phyloP scores from a whole-genome alignment of 208 protist genomes.

The Herpetomonas tarakana region DNA sequence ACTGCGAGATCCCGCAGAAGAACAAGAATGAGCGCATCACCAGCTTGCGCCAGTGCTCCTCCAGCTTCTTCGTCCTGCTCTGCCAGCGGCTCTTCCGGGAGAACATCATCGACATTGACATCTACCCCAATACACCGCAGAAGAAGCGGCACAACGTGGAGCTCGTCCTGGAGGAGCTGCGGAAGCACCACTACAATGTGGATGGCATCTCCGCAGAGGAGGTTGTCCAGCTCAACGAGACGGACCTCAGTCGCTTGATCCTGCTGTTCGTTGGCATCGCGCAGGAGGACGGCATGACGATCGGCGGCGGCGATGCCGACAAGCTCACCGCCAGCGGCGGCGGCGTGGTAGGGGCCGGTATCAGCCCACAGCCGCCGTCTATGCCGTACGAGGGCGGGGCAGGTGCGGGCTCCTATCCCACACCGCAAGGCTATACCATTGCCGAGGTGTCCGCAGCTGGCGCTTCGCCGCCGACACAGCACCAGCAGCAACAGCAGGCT shows the following conservation, averaged over 20 bases:
- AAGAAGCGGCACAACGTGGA: conserved; percentile 76
- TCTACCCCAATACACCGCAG: conserved; percentile 62
- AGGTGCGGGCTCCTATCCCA: no score
- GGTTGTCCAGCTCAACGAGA: conserved; percentile 74
- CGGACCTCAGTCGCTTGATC: conserved; percentile 81
- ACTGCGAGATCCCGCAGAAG: conserved; percentile 45
- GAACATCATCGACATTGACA: conserved; percentile 63
- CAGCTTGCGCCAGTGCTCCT: conserved; percentile 79
- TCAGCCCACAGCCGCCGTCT: neutral
- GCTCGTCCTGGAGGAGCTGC: conserved; percentile 72
- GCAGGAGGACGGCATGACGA: conserved; percentile 18
- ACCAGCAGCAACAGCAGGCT: conserved; percentile 2
- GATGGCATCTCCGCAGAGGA: conserved; percentile 61
- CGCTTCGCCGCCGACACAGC: neutral
- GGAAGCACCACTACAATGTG: conserved; percentile 48
- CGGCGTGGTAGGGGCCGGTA: no score
- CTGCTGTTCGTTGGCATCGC: conserved; percentile 74
- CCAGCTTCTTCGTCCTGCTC: conserved; percentile 83
- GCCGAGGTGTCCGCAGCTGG: conserved; percentile 30
- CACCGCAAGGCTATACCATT: conserved; percentile 34
- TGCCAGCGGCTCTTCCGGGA: conserved; percentile 82
- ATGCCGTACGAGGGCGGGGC: conserved; percentile 2
- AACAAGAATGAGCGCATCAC: conserved; percentile 38
- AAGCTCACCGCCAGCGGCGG: no score
- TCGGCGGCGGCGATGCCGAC: no score